Evolutionary conservation across 768 basidiomycete genomes (phyloP).

Genomic region (Tricholomella constricta): DNA sequence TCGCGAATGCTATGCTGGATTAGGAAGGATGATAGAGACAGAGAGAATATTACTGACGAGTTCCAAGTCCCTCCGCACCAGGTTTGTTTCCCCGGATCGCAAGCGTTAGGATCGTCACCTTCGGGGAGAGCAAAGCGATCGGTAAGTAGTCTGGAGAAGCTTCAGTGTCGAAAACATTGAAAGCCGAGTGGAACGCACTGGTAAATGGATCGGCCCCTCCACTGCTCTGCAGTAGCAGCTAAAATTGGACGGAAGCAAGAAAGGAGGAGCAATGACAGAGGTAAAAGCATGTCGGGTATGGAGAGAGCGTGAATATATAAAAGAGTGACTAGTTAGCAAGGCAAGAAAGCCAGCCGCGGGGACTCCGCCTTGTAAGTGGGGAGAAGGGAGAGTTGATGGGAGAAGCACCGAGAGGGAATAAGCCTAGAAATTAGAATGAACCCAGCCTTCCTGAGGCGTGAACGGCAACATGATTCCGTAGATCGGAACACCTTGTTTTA

Average conservation of each 20-base stretch:
- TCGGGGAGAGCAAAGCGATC: conserved; percentile 75
- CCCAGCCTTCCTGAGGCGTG: neutral
- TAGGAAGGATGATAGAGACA: neutral
- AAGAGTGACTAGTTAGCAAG: conserved; percentile 3
- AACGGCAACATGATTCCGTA: neutral
- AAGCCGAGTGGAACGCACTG: conserved; percentile 47
- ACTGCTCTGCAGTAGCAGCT: conserved; percentile 71
- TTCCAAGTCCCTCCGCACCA: conserved; percentile 92
- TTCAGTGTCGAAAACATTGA: neutral
- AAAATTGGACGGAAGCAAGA: conserved; percentile 31
- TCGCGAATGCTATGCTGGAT: conserved; percentile 50
- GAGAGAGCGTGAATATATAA: conserved; percentile 12
- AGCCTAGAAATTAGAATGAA: neutral
- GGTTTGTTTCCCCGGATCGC: conserved; percentile 60
- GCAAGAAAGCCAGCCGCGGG: neutral
- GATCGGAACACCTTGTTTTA: neutral
- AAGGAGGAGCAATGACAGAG: conserved; percentile 25
- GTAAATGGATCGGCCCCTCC: conserved; percentile 79
- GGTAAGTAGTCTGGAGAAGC: conserved; percentile 55
- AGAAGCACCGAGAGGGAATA: neutral
- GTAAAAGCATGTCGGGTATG: conserved; percentile 25
- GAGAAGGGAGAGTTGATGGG: neutral
- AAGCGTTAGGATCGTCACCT: conserved; percentile 51
- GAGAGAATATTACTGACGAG: conserved; percentile 35
- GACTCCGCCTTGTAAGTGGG: neutral